Base-by-base conservation (phyloP, 2,329 filamentous ascomycete genomes). In the Fusarium goolgardi region DNA sequence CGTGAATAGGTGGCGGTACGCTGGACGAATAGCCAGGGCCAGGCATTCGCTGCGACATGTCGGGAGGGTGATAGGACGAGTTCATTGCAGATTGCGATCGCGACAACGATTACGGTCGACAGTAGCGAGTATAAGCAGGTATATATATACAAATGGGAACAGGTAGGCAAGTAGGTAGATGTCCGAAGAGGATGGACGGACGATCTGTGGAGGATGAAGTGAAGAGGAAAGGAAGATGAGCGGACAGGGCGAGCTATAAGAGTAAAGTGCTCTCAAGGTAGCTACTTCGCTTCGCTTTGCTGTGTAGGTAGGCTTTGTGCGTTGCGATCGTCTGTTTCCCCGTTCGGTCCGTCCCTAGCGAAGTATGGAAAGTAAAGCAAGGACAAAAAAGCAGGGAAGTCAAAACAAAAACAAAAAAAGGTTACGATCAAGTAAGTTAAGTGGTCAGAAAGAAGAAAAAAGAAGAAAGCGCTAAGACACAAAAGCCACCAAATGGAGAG, bases 41-140 rank as follows among this genome's bases (percentile, higher is more conserved):
- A 20, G 76, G 72, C 59, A 75, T 69, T 53, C 74, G 75, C 69
- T 78, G 77, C 43, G 76, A 71, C 73, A 76, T 73, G 55, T 77
- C 73, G 53, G 75, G 60, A 37, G 65, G 72, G 45, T 71, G 73
- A 59, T 78, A 78, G 63, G 70, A 59, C 32, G 73, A 73, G 59
- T 76, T 77, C 77, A 78, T 78, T 63, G 49, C 51, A 39, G 34
- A 47, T 56, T 45, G 57, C 51, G 46, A 44, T 27, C 21, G 23
- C 5, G 34, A 25, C 31, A 55, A 25, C 23, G 54, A 46, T 18
- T 20, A 21, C 29, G 41, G 43, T 29, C 29, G 37, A 21, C 34
- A 43, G 20, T 31, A 34, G 16, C 29, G 23, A 46, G 29, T 54
- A 43, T 39, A 65, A 47, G 56, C 54, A 40, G 23, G 13, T 23